Percentiles rank a stretch among this genome's conserved stretches.
phyloP scores from a whole-genome alignment of 306 rosid genomes.

The Cicer judaicum region DNA sequence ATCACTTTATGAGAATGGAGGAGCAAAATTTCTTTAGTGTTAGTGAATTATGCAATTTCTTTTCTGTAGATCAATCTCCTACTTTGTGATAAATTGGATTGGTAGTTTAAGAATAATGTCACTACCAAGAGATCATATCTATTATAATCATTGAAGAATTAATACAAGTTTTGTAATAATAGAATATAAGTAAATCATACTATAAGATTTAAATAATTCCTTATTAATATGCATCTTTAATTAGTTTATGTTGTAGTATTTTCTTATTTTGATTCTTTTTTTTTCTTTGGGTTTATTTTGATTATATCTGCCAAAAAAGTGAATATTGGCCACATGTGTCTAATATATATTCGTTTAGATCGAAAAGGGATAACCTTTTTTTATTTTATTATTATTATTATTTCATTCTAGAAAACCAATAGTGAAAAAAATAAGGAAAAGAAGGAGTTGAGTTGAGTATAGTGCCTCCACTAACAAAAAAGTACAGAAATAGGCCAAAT shows the following conservation, averaged over 20 bases:
- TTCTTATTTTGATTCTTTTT: neutral
- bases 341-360: neutral
- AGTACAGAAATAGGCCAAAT: slow-evolving; percentile 4
- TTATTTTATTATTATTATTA: neutral
- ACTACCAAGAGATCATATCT: slow-evolving; percentile 15
- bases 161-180: neutral
- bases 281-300: neutral
- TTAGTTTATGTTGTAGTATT: slow-evolving; percentile 18
- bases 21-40: slow-evolving; percentile 56
- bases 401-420: neutral
- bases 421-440: neutral
- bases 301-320: neutral
- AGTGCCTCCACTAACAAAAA: slow-evolving; percentile 10
- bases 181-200: neutral
- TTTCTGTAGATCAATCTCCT: slow-evolving; percentile 82
- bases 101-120: slow-evolving; percentile 41
- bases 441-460: slow-evolving; percentile 1
- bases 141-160: neutral
- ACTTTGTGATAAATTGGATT: slow-evolving; percentile 46
- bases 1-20: slow-evolving; percentile 55
- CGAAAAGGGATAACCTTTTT: slow-evolving; percentile 8
- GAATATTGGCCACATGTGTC: slow-evolving; percentile 7
- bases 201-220: neutral
- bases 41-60: slow-evolving; percentile 66
- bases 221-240: neutral